phyloP scores from a whole-genome alignment of 2,329 filamentous ascomycete genomes.

The Ceratocystis harringtonii region DNA sequence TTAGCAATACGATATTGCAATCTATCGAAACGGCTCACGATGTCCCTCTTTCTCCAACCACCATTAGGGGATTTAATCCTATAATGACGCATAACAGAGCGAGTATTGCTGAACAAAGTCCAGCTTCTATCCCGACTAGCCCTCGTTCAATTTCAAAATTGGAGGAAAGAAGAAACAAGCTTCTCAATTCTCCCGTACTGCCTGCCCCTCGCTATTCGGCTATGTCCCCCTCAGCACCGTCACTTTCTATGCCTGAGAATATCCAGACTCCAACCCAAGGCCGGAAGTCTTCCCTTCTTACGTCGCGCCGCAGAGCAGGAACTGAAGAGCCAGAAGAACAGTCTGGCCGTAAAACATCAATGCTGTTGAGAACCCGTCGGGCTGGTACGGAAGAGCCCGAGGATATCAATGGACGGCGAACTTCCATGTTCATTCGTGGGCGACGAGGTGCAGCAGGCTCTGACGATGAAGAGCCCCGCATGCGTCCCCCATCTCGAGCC shows the following conservation, averaged over 20 bases:
- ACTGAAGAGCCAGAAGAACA: slow-evolving; percentile 37
- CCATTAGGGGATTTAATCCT: slow-evolving; percentile 29
- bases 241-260: slow-evolving; percentile 25
- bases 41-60: slow-evolving; percentile 30
- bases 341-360: slow-evolving; percentile 29
- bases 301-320: slow-evolving; percentile 32
- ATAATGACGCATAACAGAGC: slow-evolving; percentile 28
- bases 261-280: slow-evolving; percentile 14
- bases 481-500: slow-evolving; percentile 44
- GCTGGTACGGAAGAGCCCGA: slow-evolving; percentile 36
- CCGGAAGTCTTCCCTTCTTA: slow-evolving; percentile 40
- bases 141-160: slow-evolving; percentile 36
- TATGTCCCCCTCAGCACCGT: slow-evolving; percentile 28
- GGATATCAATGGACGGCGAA: slow-evolving; percentile 29
- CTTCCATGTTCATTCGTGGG: slow-evolving; percentile 34
- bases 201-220: slow-evolving; percentile 31
- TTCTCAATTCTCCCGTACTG: slow-evolving; percentile 32
- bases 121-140: slow-evolving; percentile 29
- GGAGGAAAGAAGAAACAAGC: slow-evolving; percentile 37
- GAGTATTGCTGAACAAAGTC: slow-evolving; percentile 29
- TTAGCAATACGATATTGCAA: slow-evolving; percentile 15
- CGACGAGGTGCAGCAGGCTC: slow-evolving; percentile 34
- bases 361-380: slow-evolving; percentile 29
- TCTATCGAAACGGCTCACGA: slow-evolving; percentile 18
- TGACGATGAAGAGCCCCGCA: slow-evolving; percentile 29